These are phyloP conservation scores for Epicoccum sorghinum DNA, from an alignment of 2,329 filamentous ascomycete genomes.

Conservation along the genomic window DNA sequence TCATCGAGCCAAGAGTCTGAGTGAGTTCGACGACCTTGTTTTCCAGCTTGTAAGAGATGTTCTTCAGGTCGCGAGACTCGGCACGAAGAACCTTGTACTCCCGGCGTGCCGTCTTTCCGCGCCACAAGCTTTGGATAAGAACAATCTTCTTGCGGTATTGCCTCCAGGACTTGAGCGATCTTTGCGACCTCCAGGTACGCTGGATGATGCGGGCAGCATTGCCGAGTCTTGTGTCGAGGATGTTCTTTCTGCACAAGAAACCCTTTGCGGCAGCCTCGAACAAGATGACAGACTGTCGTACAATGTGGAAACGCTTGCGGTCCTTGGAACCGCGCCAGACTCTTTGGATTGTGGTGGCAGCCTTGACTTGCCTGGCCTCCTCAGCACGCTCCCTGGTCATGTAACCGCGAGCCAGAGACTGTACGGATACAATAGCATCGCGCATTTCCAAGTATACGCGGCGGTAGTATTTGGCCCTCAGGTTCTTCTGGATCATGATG, in stretches of 20 bases:
- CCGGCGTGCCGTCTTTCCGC: constrained; percentile 78
- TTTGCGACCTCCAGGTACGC: constrained; percentile 82
- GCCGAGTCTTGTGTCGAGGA: constrained; percentile 90
- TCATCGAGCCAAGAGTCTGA: constrained; percentile 88
- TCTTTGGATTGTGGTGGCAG: constrained; percentile 92
- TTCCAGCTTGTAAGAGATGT: constrained; percentile 98
- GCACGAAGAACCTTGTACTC: constrained; percentile 91
- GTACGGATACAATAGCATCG: constrained; percentile 77
- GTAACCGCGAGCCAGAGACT: constrained; percentile 78
- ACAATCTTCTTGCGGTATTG: constrained; percentile 88
- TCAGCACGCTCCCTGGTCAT: constrained; percentile 78
- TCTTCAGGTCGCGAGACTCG: constrained; percentile 96
- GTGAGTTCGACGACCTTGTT: constrained; percentile 99
- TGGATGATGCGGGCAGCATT: constrained; percentile 93
- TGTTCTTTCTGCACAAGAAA: constrained; percentile 85
- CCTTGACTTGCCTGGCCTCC: constrained; percentile 80
- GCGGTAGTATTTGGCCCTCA: constrained; percentile 93
- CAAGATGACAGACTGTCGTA: constrained; percentile 82
- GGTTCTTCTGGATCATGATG: constrained; percentile 98
- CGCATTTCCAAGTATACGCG: constrained; percentile 88
- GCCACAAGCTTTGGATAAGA: constrained; percentile 90
- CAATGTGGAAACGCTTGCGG: constrained; percentile 76
- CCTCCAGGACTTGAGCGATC: constrained; percentile 80
- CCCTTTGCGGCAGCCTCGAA: constrained; percentile 93
- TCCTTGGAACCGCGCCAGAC: constrained; percentile 94